Evolutionary conservation across 78 protist species (phyloP).

Genomic region (slime mould (Dictyostelium discoideum)): DNA sequence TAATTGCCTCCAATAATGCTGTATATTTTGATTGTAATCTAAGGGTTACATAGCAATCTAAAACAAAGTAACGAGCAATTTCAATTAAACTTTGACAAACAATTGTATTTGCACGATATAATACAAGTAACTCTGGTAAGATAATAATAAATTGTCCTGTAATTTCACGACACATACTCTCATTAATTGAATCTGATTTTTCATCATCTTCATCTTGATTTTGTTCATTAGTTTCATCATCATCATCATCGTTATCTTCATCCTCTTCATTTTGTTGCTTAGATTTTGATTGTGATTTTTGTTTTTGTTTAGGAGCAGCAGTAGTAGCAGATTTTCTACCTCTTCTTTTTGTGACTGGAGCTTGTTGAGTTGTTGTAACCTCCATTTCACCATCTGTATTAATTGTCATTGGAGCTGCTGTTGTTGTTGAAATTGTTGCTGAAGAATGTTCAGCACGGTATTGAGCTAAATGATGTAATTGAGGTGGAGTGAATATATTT

Average conservation of each 20-base stretch:
- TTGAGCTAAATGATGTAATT: not conserved
- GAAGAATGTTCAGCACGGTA: not conserved
- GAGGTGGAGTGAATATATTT: not conserved
- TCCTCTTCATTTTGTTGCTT: too few relatives aligned
- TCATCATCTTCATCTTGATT: not conserved
- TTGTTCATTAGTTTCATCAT: not conserved
- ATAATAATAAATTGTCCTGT: constrained; percentile 17
- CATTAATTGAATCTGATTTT: not conserved
- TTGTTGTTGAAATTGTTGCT: not conserved
- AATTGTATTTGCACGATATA: constrained; percentile 1
- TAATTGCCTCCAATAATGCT: not conserved
- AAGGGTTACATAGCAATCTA: constrained; percentile 14
- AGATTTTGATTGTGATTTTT: not conserved
- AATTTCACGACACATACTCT: not conserved
- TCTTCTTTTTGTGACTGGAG: not conserved
- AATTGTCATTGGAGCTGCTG: not conserved
- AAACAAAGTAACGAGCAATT: constrained; percentile 11
- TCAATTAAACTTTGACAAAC: constrained; percentile 15
- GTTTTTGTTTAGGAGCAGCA: too few relatives aligned
- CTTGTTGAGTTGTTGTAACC: not conserved
- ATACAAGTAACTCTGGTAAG: constrained; percentile 6
- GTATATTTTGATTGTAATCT: constrained; percentile 41
- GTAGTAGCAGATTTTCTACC: not conserved
- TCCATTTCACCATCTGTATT: not conserved
- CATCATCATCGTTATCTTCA: not conserved